Evolutionary conservation across 2,329 filamentous ascomycete genomes (phyloP).

Genomic region (Pleochaeta shiraiana): DNA sequence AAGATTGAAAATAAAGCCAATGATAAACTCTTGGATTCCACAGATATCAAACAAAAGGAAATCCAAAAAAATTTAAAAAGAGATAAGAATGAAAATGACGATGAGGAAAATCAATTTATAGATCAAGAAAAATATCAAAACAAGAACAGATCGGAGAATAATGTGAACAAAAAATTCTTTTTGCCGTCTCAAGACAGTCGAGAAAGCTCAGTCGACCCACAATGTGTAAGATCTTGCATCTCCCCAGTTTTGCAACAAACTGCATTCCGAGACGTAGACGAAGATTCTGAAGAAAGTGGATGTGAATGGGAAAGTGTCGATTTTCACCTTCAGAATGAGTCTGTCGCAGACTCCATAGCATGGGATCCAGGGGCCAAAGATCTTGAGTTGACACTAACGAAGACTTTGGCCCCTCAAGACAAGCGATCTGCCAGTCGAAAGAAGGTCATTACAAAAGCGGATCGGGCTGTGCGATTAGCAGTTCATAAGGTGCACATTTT

Average conservation of each 20-base stretch:
- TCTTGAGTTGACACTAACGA: conserved; percentile 19
- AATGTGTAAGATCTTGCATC: too few relatives aligned
- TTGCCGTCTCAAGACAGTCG: too few relatives aligned
- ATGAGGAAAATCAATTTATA: too few relatives aligned
- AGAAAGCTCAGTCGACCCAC: too few relatives aligned
- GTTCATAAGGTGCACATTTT: conserved; percentile 77
- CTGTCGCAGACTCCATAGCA: background rate
- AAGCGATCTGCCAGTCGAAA: conserved; percentile 12
- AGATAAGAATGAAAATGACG: too few relatives aligned
- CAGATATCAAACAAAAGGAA: too few relatives aligned
- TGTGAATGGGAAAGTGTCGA: conserved; percentile 42
- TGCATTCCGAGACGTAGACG: conserved; percentile 19
- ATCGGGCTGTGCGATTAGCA: conserved; percentile 37
- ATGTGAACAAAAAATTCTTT: too few relatives aligned
- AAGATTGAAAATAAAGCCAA: conserved; percentile 8
- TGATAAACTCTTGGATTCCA: too few relatives aligned
- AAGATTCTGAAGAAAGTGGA: conserved; percentile 30
- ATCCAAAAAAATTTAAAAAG: too few relatives aligned
- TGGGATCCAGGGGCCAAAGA: conserved; percentile 7
- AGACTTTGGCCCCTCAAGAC: conserved; percentile 8
- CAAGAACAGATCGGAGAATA: too few relatives aligned
- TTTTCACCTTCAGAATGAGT: conserved; percentile 12
- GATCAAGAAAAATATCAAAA: too few relatives aligned
- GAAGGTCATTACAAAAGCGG: conserved; percentile 31
- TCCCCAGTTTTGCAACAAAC: too few relatives aligned